A percentile compares a stretch with the other conserved stretches of the same genome.
Evolutionary conservation across 805 yeast genomes (phyloP).

Genomic region (Blastobotrys chiropterorum): DNA sequence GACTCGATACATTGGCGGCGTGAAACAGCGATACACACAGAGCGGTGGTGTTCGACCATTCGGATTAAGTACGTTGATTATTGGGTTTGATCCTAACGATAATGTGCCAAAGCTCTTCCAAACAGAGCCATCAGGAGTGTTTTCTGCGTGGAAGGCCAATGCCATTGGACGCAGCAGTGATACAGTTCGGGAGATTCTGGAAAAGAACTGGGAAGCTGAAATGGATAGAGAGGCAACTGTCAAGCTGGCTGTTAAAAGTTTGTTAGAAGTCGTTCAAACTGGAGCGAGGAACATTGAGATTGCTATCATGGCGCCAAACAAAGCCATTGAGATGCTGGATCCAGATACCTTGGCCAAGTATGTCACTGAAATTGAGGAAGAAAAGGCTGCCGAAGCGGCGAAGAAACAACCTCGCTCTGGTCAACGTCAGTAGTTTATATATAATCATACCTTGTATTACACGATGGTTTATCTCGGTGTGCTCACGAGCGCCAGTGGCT

Average conservation of each 20-base stretch:
- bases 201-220: slow-evolving; percentile 66
- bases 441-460: too few species aligned
- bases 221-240: slow-evolving; percentile 67
- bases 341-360: slow-evolving; percentile 67
- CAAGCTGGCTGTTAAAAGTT: slow-evolving; percentile 73
- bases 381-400: slow-evolving; percentile 75
- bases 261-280: slow-evolving; percentile 94
- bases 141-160: slow-evolving; percentile 96
- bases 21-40: slow-evolving; percentile 94
- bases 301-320: slow-evolving; percentile 72
- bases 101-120: slow-evolving; percentile 75
- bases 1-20: slow-evolving; percentile 94
- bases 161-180: slow-evolving; percentile 93
- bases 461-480: too few species aligned
- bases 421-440: neutral
- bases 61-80: slow-evolving; percentile 91
- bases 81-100: slow-evolving; percentile 90
- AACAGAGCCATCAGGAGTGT: slow-evolving; percentile 97
- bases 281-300: slow-evolving; percentile 96
- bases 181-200: slow-evolving; percentile 92
- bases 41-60: slow-evolving; percentile 98
- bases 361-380: slow-evolving; percentile 80
- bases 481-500: too few species aligned
- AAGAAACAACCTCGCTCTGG: slow-evolving; percentile 38
- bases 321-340: slow-evolving; percentile 49